These are phyloP conservation scores for Termitomyces sp. DNA, from an alignment of 768 basidiomycete genomes.

Conservation along the genomic window DNA sequence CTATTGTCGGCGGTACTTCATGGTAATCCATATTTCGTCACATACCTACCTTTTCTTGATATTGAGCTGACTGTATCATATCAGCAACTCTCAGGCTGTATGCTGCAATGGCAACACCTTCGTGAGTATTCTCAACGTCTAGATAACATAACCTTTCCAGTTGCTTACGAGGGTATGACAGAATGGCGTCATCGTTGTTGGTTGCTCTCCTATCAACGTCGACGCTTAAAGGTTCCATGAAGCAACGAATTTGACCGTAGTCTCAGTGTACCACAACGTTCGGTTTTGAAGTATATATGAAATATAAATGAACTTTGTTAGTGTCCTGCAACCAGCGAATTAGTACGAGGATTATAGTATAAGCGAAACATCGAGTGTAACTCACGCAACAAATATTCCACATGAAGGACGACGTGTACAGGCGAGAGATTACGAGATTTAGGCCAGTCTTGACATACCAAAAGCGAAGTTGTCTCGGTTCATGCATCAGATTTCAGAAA, in stretches of 20 bases:
- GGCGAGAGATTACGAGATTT: background rate
- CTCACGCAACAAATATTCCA: background rate
- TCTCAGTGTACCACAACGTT: background rate
- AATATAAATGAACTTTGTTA: background rate
- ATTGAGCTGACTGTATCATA: background rate
- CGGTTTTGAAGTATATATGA: background rate
- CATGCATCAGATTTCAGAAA: background rate
- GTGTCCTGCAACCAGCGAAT: background rate
- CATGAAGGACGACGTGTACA: background rate
- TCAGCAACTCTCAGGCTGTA: constrained; percentile 12
- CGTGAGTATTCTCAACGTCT: constrained; percentile 5
- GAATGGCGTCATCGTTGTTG: constrained; percentile 12
- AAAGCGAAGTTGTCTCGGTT: background rate
- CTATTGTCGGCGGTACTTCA: constrained; percentile 5
- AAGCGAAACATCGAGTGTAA: background rate
- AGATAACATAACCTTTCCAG: too few relatives aligned
- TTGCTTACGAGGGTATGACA: background rate
- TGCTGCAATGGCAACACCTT: constrained; percentile 17
- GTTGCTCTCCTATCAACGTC: constrained; percentile 16
- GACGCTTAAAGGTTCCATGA: constrained; percentile 1
- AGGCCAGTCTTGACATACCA: background rate
- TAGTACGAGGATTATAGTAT: background rate
- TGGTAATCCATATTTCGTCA: background rate
- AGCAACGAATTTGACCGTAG: background rate
- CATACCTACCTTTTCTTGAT: background rate